Evolutionary conservation across 2,329 filamentous ascomycete genomes (phyloP).

Genomic region (Aaosphaeria pasadenensis): DNA sequence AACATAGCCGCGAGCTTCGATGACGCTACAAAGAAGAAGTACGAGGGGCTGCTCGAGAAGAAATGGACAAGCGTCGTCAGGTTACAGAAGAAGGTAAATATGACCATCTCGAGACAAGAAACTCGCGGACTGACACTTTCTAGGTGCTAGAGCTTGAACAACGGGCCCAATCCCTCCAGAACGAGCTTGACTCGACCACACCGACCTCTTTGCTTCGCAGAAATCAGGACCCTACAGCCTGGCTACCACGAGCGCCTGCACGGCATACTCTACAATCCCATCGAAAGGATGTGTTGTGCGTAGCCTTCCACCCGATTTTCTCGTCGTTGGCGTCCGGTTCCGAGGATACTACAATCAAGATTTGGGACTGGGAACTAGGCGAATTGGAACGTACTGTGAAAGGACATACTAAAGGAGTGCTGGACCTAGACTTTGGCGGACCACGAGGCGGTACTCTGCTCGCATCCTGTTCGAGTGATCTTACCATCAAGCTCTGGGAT

Average conservation of each 20-base stretch:
- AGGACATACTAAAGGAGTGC: constrained; percentile 82
- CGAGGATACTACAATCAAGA: constrained; percentile 91
- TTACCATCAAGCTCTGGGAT: constrained; percentile 95
- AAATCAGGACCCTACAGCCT: constrained; percentile 79
- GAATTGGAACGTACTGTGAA: constrained; percentile 89
- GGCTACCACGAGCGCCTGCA: constrained; percentile 81
- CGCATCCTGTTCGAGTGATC: constrained; percentile 80
- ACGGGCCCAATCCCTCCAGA: constrained; percentile 68
- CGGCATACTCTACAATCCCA: constrained; percentile 83
- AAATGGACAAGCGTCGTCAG: constrained; percentile 97
- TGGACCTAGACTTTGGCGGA: constrained; percentile 88
- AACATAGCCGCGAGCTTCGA: constrained; percentile 72
- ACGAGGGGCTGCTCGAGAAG: constrained; percentile 91
- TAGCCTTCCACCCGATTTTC: constrained; percentile 91
- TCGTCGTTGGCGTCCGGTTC: constrained; percentile 86
- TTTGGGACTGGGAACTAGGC: constrained; percentile 95
- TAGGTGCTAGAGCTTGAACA: constrained; percentile 93
- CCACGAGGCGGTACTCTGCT: constrained; percentile 75
- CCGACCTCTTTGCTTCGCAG: constrained; percentile 72
- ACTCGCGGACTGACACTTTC: constrained; percentile 8
- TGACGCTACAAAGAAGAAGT: constrained; percentile 82
- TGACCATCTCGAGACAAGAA: not conserved
- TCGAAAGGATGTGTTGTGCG: constrained; percentile 74
- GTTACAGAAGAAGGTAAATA: constrained; percentile 83
- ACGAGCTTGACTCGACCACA: constrained; percentile 80